A percentile compares a stretch with the other conserved stretches of the same genome.
These are phyloP conservation scores for Nyssa sinensis DNA, from an alignment of 148 eudicot genomes.

Conservation along the genomic window DNA sequence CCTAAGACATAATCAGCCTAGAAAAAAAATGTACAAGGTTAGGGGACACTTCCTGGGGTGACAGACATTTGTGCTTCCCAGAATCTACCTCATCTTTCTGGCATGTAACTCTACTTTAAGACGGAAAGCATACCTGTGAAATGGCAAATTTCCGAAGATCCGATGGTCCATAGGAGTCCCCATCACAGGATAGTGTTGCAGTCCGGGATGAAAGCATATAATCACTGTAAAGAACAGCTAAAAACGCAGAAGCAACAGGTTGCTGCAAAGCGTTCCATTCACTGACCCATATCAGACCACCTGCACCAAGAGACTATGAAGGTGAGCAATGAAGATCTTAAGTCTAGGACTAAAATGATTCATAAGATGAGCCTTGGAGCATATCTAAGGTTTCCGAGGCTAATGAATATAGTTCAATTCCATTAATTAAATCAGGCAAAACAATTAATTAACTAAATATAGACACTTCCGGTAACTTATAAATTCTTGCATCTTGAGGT, in stretches of 20 bases:
- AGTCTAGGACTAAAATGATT: too few species aligned
- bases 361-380: too few species aligned
- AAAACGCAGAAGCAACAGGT: constrained; percentile 86
- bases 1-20: constrained; percentile 87
- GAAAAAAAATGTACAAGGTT: background rate
- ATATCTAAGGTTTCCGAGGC: background rate
- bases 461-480: background rate
- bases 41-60: background rate
- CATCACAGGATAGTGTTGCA: constrained; percentile 52
- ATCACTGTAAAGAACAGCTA: constrained; percentile 83
- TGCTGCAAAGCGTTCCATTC: constrained; percentile 90
- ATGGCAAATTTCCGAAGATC: constrained; percentile 76
- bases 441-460: background rate
- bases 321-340: constrained; percentile 1
- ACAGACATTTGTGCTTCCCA: background rate
- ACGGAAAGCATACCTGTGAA: constrained; percentile 59
- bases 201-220: constrained; percentile 81
- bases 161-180: constrained; percentile 47
- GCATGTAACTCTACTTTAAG: background rate
- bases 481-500: background rate
- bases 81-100: background rate
- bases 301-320: constrained; percentile 33
- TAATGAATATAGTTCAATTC: background rate
- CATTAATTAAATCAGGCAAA: background rate
- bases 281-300: constrained; percentile 87